phyloP scores from a whole-genome alignment of 768 basidiomycete species.

The Kwoniella bestiolae region DNA sequence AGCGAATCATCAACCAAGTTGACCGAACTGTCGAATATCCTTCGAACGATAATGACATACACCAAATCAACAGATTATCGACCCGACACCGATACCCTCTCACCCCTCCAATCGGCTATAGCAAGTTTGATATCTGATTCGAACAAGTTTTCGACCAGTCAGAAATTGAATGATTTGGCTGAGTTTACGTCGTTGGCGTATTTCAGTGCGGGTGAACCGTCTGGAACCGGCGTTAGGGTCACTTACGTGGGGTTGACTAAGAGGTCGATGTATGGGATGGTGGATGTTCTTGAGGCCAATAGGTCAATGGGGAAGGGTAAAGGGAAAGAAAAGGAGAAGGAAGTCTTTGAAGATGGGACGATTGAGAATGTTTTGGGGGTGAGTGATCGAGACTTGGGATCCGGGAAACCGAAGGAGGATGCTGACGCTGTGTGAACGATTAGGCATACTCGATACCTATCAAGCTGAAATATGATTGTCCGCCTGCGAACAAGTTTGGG shows the following conservation, averaged over 20 bases:
- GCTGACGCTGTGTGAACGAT: background rate
- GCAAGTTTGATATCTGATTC: conserved; percentile 72
- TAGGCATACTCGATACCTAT: conserved; percentile 88
- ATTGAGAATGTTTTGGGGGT: conserved; percentile 81
- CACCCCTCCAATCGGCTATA: conserved; percentile 67
- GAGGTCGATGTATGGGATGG: conserved; percentile 79
- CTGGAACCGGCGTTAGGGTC: conserved; percentile 61
- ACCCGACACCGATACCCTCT: conserved; percentile 78
- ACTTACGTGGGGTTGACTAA: conserved; percentile 92
- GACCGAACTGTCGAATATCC: conserved; percentile 72
- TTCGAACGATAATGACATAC: conserved; percentile 78
- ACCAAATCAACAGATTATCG: conserved; percentile 81
- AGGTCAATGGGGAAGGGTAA: conserved; percentile 61
- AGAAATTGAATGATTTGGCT: conserved; percentile 80
- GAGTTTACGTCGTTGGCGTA: conserved; percentile 88
- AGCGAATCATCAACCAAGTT: conserved; percentile 64
- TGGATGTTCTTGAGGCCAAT: conserved; percentile 66
- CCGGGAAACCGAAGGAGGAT: background rate
- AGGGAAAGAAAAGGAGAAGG: conserved; percentile 63
- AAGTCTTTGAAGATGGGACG: conserved; percentile 79
- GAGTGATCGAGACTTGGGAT: no score
- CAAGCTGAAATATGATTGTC: conserved; percentile 93
- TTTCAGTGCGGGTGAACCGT: conserved; percentile 70
- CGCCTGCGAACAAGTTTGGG: conserved; percentile 81
- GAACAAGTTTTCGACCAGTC: conserved; percentile 68